Conservation (phyloP, 2,329 filamentous ascomycete species). For the Ophiostoma piceae region DNA sequence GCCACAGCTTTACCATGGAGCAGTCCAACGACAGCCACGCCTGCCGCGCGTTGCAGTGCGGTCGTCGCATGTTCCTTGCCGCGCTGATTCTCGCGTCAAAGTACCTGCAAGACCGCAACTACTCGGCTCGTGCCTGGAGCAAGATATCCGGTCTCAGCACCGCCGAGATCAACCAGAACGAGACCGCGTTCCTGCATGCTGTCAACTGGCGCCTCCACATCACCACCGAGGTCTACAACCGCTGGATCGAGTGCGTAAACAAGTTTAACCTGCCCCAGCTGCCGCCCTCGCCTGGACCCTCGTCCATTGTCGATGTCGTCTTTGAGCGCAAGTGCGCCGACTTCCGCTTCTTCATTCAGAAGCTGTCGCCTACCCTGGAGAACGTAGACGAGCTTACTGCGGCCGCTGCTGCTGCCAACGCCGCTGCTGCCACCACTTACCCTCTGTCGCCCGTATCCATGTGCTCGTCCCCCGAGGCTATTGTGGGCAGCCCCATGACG, state of each 20-base stretch:
- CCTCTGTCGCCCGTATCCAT: constrained; percentile 24
- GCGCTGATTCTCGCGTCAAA: constrained; percentile 95
- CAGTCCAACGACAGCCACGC: constrained; percentile 67
- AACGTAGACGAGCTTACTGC: constrained; percentile 51
- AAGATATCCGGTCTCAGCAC: constrained; percentile 97
- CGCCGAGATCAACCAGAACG: constrained; percentile 92
- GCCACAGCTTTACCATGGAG: constrained; percentile 79
- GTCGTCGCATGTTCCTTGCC: constrained; percentile 93
- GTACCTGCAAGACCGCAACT: constrained; percentile 96
- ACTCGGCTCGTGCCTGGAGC: constrained; percentile 95
- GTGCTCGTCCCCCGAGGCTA: constrained; percentile 25
- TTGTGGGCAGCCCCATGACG: constrained; percentile 35
- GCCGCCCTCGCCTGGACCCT: constrained; percentile 43
- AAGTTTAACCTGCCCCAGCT: constrained; percentile 68
- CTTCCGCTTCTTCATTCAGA: constrained; percentile 56
- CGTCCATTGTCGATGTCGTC: constrained; percentile 28
- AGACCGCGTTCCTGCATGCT: constrained; percentile 82
- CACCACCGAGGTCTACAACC: constrained; percentile 78
- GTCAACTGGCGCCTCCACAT: constrained; percentile 96
- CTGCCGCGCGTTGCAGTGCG: constrained; percentile 82
- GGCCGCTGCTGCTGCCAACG: constrained; percentile 32
- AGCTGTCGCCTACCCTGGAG: constrained; percentile 52
- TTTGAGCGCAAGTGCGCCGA: constrained; percentile 46
- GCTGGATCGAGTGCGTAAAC: constrained; percentile 89
- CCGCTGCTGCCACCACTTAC: neutral